A percentile compares a stretch with the other conserved stretches of the same genome.
Conservation (phyloP, 2,329 filamentous ascomycete genomes). For the Colletotrichum camelliae region DNA sequence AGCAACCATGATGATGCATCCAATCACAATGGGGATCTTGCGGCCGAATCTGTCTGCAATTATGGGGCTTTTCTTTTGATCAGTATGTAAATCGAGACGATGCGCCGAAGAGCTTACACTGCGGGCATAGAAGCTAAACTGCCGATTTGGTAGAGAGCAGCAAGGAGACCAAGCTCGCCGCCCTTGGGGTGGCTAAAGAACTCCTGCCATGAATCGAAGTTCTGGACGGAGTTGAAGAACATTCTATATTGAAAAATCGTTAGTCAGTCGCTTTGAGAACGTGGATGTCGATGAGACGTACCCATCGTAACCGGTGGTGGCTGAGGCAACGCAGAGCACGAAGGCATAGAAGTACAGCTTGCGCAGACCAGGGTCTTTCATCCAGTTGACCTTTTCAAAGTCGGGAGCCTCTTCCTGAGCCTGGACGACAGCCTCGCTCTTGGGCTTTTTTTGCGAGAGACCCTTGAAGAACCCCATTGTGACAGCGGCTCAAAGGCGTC, state of each 20-base stretch:
- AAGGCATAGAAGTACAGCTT: constrained; percentile 60
- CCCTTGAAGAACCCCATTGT: constrained; percentile 19
- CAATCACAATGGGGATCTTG: constrained; percentile 57
- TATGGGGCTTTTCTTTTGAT: constrained; percentile 40
- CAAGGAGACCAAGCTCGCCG: constrained; percentile 55
- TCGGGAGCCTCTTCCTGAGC: constrained; percentile 55
- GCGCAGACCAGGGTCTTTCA: constrained; percentile 58
- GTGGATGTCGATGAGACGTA: constrained; percentile 30
- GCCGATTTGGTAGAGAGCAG: constrained; percentile 65
- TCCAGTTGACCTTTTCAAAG: constrained; percentile 58
- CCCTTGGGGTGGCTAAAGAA: constrained; percentile 54
- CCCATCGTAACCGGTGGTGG: constrained; percentile 63
- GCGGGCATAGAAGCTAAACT: constrained; percentile 62
- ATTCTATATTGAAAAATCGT: constrained; percentile 33
- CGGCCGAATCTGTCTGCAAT: constrained; percentile 61
- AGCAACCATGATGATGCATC: constrained; percentile 59
- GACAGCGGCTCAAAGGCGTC: not conserved
- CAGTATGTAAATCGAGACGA: not conserved
- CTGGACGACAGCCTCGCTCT: constrained; percentile 2
- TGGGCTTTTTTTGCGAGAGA: constrained; percentile 17
- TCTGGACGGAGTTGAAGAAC: constrained; percentile 50
- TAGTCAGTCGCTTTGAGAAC: not conserved
- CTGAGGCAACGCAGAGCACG: constrained; percentile 58
- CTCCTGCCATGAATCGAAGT: constrained; percentile 48
- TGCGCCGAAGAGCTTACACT: constrained; percentile 40